phyloP scores from a whole-genome alignment of 768 basidiomycete genomes.

The Chiua virens region DNA sequence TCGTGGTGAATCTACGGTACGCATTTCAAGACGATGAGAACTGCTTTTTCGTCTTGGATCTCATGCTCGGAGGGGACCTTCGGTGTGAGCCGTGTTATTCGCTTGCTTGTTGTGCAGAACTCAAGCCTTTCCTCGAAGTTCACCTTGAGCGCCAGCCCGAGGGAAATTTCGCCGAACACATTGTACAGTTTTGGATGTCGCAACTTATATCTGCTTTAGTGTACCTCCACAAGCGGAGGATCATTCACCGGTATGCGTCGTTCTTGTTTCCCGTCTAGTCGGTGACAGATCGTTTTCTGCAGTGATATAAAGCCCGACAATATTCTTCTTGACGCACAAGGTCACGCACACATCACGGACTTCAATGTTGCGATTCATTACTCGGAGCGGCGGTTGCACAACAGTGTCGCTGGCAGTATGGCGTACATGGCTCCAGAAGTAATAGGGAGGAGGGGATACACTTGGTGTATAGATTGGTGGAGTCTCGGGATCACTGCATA shows the following conservation, averaged over 20 bases:
- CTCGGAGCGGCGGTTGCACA: constrained; percentile 83
- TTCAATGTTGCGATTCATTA: constrained; percentile 99
- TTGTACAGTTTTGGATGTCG: constrained; percentile 85
- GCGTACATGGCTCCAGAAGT: constrained; percentile 99
- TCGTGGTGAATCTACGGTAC: constrained; percentile 87
- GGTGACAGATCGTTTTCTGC: constrained; percentile 10
- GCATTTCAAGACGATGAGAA: constrained; percentile 98
- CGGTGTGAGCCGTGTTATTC: constrained; percentile 59
- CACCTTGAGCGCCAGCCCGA: constrained; percentile 67
- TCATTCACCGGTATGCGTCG: constrained; percentile 83
- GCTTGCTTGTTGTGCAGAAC: background rate
- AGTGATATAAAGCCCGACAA: constrained; percentile 99
- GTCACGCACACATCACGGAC: constrained; percentile 96
- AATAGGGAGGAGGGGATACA: constrained; percentile 88
- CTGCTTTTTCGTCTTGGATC: constrained; percentile 96
- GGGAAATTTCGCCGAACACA: constrained; percentile 63
- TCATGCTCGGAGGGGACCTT: constrained; percentile 95
- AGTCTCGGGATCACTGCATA: constrained; percentile 88
- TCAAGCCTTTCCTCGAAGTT: constrained; percentile 45
- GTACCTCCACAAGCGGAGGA: constrained; percentile 88
- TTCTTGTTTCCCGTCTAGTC: background rate
- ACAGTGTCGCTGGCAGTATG: constrained; percentile 96
- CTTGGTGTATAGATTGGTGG: constrained; percentile 95
- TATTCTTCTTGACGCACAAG: constrained; percentile 87
- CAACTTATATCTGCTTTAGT: constrained; percentile 83